These are phyloP conservation scores for Angophora floribunda DNA, from an alignment of 345 rosid species.

Conservation along the genomic window DNA sequence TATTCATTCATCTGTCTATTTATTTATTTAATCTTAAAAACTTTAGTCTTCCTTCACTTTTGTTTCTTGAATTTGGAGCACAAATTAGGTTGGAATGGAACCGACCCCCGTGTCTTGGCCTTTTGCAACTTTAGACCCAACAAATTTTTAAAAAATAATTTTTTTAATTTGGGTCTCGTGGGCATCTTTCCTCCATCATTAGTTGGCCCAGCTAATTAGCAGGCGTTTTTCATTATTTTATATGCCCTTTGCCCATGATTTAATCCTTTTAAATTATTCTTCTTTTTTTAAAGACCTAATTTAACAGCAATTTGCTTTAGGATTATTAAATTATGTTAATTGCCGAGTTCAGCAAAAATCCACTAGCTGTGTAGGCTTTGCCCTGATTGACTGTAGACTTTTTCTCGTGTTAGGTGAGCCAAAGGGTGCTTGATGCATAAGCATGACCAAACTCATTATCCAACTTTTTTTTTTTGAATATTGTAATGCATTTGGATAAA, in stretches of 20 bases:
- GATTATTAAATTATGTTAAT: not conserved
- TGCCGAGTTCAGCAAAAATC: not conserved
- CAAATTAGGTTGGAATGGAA: constrained; percentile 12
- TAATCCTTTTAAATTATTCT: not conserved
- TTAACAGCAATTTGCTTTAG: not conserved
- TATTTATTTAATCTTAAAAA: not conserved
- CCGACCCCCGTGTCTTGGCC: not conserved
- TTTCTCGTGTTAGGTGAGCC: not conserved
- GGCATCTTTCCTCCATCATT: not conserved
- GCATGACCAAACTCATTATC: not conserved
- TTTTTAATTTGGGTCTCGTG: not conserved
- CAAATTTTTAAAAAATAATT: no score
- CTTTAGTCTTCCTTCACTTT: not conserved
- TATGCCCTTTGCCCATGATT: not conserved
- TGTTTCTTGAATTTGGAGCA: constrained; percentile 24
- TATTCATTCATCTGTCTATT: not conserved
- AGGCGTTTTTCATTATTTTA: not conserved
- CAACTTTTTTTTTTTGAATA: not conserved
- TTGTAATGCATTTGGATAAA: not conserved
- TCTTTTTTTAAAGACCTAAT: not conserved
- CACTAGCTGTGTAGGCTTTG: not conserved
- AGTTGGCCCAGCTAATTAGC: not conserved
- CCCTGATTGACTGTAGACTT: not conserved
- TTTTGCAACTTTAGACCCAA: not conserved
- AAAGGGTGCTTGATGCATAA: not conserved